Conservation (phyloP, 2,329 filamentous ascomycete genomes). For the Ophiostoma populinum region DNA sequence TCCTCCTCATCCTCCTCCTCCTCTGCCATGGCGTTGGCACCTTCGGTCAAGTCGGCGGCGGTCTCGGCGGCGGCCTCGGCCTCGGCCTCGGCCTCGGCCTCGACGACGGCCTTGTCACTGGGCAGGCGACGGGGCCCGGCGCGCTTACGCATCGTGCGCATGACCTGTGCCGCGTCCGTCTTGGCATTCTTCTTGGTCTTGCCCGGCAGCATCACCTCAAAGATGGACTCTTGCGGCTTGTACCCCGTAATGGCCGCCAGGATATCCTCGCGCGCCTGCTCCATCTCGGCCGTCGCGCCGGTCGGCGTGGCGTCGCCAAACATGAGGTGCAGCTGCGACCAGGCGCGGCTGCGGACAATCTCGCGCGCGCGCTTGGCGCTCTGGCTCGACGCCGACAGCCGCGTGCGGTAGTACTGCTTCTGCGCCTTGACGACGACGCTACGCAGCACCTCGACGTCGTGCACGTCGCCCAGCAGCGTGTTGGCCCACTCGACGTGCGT, state of each 20-base stretch:
- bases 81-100: conserved; percentile 16
- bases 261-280: conserved; percentile 65
- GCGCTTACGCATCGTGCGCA: conserved; percentile 53
- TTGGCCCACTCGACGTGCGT: conserved; percentile 65
- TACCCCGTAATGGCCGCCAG: conserved; percentile 77
- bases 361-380: conserved; percentile 79
- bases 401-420: conserved; percentile 77
- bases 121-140: conserved; percentile 38
- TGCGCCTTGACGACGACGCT: conserved; percentile 73
- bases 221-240: conserved; percentile 85
- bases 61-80: conserved; percentile 22
- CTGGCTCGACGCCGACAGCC: conserved; percentile 76
- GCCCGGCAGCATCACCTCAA: conserved; percentile 62
- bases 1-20: conserved; percentile 8
- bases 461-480: conserved; percentile 57
- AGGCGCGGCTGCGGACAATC: conserved; percentile 50
- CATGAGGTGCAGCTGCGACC: conserved; percentile 61
- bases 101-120: conserved; percentile 19
- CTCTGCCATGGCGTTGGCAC: conserved; percentile 27
- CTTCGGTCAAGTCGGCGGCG: no score
- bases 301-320: conserved; percentile 40
- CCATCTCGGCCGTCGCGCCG: conserved; percentile 16
- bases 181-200: conserved; percentile 45
- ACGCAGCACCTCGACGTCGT: conserved; percentile 55
- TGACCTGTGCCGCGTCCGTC: conserved; percentile 26